Evolutionary conservation across 2,329 filamentous ascomycete genomes (phyloP).

Genomic region (Tolypocladium album): DNA sequence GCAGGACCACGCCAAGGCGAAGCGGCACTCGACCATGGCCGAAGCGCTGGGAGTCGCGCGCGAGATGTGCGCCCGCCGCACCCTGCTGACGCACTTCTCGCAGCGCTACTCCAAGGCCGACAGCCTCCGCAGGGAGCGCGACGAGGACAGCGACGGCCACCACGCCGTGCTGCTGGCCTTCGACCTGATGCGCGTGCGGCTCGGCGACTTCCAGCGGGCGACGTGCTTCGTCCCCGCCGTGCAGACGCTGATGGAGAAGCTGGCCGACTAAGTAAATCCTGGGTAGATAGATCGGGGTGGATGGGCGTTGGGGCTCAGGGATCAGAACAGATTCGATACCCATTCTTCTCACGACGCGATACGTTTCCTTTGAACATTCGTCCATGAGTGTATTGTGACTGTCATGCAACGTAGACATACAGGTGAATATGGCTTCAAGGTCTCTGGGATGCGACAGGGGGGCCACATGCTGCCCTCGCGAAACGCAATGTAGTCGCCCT

Average conservation of each 20-base stretch:
- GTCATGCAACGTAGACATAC: neutral
- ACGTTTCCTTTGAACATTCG: neutral
- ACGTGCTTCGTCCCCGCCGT: conserved; percentile 52
- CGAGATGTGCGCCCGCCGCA: conserved; percentile 67
- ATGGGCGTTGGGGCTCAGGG: neutral
- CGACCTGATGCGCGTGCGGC: conserved; percentile 65
- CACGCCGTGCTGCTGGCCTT: conserved; percentile 56
- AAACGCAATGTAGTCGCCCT: neutral
- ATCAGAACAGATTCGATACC: neutral
- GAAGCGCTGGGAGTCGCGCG: conserved; percentile 74
- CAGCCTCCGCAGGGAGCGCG: conserved; percentile 13
- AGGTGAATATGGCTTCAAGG: no score
- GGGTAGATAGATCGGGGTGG: no score
- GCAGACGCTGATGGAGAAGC: conserved; percentile 35
- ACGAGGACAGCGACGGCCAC: conserved; percentile 21
- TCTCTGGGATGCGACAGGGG: neutral
- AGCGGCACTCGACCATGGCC: conserved; percentile 81
- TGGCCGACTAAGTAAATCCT: conserved; percentile 3
- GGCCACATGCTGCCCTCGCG: neutral
- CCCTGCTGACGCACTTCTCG: conserved; percentile 88
- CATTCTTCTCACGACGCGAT: neutral
- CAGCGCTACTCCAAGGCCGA: conserved; percentile 74
- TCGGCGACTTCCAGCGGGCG: conserved; percentile 59
- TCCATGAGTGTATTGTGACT: no score
- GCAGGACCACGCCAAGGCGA: conserved; percentile 63